Percentiles rank a stretch among this genome's conserved stretches.
phyloP scores from a whole-genome alignment of 225 moss, liverwort and hornwort species.

The Pleurozium schreberi region DNA sequence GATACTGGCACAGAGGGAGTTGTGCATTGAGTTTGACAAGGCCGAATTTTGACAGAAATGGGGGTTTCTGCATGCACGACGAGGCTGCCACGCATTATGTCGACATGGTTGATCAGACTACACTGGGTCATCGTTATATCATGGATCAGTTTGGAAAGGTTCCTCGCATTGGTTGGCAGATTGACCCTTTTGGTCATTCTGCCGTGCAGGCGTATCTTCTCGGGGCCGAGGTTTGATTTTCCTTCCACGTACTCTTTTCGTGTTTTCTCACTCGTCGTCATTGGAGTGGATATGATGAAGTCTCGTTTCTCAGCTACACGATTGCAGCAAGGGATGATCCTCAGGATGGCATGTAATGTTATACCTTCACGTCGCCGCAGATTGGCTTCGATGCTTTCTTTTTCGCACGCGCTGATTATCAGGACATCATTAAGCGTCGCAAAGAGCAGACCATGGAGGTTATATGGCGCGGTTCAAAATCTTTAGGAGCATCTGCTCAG shows the following conservation, averaged over 20 bases:
- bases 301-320: neutral
- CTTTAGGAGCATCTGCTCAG: conserved; percentile 82
- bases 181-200: conserved; percentile 97
- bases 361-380: conserved; percentile 24
- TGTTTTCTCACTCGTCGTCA: neutral
- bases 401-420: conserved; percentile 88
- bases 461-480: conserved; percentile 85
- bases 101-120: conserved; percentile 95
- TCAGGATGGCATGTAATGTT: neutral
- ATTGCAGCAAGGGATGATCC: neutral
- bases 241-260: neutral
- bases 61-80: conserved; percentile 93
- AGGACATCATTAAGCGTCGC: conserved; percentile 71
- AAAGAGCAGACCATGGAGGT: conserved; percentile 86
- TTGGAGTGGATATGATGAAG: neutral
- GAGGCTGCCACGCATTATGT: conserved; percentile 89
- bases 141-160: conserved; percentile 61
- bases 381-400: conserved; percentile 88
- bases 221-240: conserved; percentile 61
- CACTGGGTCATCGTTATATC: conserved; percentile 80
- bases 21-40: neutral
- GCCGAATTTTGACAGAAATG: conserved; percentile 54
- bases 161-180: conserved; percentile 92
- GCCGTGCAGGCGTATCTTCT: conserved; percentile 88
- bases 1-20: neutral